Evolutionary conservation across 2,329 filamentous ascomycete species (phyloP), one percentile per base, ranked within the genome.

Genomic region (Phyllosticta capitalensis): DNA sequence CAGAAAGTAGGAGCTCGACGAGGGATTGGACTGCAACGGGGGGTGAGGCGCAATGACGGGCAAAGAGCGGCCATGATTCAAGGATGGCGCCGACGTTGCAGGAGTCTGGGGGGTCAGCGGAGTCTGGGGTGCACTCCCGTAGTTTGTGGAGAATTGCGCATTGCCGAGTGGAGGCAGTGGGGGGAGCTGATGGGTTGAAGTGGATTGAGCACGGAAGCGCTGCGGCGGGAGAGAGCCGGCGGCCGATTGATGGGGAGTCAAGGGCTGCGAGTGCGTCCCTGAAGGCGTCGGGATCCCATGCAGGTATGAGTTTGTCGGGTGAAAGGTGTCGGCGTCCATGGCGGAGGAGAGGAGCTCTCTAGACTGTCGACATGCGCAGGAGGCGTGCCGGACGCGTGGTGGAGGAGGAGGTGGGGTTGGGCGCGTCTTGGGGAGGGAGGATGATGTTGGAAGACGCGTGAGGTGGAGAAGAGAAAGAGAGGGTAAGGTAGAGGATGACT

Each of bases 1-100:
- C 63, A 72, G 60, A 49, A 58, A 55, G 64, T 70, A 69, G n/a
- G 67, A 69, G 33, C 71, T 71, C 50, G 71, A 72, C 5, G 72
- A 71, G 58, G 73, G 70, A 54, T 71, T 69, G 22, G 71, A 70
- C 60, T 70, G 66, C 58, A 73, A 67, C 59, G 70, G 71, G 53
- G 72, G 70, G 61, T 74, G 69, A 10, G 66, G 57, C 22, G 65
- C 60, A 53, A 72, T 69, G 61, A 70, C 65, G 26, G 71, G 70
- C 63, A 72, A 71, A 53, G 67, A 65, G 49, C 65, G 66, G 55
- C 62, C 66, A 30, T 67, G 65, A 62, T 66, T 69, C 17, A 60
- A 30, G 20, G 61, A 57, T 28, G 70, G 62, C 38, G 68, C 38
- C 69, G 68, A 54, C 64, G 67, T 12, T 62, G 61, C 6, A 68